phyloP scores from a whole-genome alignment of 2,329 filamentous ascomycete species.

The Aciculosporium take region DNA sequence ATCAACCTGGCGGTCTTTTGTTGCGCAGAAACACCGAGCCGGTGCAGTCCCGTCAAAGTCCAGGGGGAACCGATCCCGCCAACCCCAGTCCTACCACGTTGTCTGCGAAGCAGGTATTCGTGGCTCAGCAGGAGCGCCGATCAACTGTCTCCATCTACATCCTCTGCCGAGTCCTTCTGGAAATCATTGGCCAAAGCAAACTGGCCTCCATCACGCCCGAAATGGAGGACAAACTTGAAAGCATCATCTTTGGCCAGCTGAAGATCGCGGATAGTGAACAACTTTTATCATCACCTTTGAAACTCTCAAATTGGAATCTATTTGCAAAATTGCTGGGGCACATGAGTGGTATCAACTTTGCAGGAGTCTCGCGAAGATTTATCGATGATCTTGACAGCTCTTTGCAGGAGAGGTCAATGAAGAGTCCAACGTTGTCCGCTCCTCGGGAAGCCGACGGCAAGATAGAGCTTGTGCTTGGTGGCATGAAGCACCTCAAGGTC shows the following conservation, averaged over 20 bases:
- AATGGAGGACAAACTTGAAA: conserved; percentile 87
- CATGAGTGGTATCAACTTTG: conserved; percentile 88
- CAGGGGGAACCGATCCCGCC: conserved; percentile 15
- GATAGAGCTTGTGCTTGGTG: conserved; percentile 74
- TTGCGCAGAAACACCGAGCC: conserved; percentile 65
- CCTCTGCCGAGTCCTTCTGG: conserved; percentile 80
- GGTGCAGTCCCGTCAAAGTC: conserved; percentile 27
- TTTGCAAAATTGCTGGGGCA: conserved; percentile 88
- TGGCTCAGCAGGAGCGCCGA: conserved; percentile 69
- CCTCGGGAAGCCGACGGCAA: conserved; percentile 62
- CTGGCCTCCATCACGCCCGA: conserved; percentile 71
- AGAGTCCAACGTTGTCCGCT: conserved; percentile 42
- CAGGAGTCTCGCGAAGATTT: conserved; percentile 69
- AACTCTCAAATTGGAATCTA: conserved; percentile 89
- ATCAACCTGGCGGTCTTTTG: conserved; percentile 33
- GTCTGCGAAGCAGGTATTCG: conserved; percentile 50
- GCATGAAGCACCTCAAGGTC: conserved; percentile 80
- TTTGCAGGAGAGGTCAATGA: conserved; percentile 60
- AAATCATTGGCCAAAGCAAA: conserved; percentile 84
- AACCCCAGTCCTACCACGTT: conserved; percentile 25
- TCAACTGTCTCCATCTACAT: conserved; percentile 95
- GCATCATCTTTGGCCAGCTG: conserved; percentile 91
- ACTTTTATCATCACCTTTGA: conserved; percentile 61
- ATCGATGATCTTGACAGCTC: conserved; percentile 65
- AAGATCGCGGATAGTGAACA: conserved; percentile 78